A percentile compares a stretch with the other conserved stretches of the same genome.
These are phyloP conservation scores for Onygenales sp. DNA, from an alignment of 2,329 filamentous ascomycete species.

Conservation along the genomic window DNA sequence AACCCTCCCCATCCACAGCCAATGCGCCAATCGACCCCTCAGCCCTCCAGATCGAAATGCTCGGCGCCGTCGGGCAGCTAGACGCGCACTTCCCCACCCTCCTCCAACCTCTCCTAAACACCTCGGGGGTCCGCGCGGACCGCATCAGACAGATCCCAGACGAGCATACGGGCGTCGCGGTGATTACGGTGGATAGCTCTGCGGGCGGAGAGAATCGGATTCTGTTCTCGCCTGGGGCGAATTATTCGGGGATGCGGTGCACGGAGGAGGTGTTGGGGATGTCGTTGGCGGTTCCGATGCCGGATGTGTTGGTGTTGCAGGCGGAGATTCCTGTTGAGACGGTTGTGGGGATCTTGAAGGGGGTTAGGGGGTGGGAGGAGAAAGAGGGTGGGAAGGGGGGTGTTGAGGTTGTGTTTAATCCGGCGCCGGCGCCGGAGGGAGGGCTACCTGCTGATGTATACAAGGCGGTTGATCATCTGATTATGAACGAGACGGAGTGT, in stretches of 20 bases:
- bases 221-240: slow-evolving; percentile 62
- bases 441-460: slow-evolving; percentile 59
- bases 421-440: slow-evolving; percentile 73
- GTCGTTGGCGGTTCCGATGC: slow-evolving; percentile 31
- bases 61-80: slow-evolving; percentile 57
- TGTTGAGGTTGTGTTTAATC: slow-evolving; percentile 69
- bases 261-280: slow-evolving; percentile 28
- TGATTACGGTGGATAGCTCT: slow-evolving; percentile 65
- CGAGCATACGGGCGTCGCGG: slow-evolving; percentile 58
- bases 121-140: slow-evolving; percentile 53
- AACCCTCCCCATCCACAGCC: slow-evolving; percentile 15
- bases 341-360: slow-evolving; percentile 50
- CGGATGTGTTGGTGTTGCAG: slow-evolving; percentile 64
- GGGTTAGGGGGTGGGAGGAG: slow-evolving; percentile 22
- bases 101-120: slow-evolving; percentile 49
- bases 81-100: slow-evolving; percentile 55
- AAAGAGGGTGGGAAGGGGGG: slow-evolving; percentile 26
- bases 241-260: slow-evolving; percentile 40
- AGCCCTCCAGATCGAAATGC: slow-evolving; percentile 52
- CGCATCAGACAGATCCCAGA: slow-evolving; percentile 40
- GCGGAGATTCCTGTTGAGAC: slow-evolving; percentile 64
- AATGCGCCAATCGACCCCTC: slow-evolving; percentile 12
- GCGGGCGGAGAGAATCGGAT: slow-evolving; percentile 66
- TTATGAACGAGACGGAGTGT: slow-evolving; percentile 88
- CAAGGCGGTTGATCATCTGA: slow-evolving; percentile 60